phyloP scores from a whole-genome alignment of 2,329 filamentous ascomycete species.

The Exophiala aquamarina region DNA sequence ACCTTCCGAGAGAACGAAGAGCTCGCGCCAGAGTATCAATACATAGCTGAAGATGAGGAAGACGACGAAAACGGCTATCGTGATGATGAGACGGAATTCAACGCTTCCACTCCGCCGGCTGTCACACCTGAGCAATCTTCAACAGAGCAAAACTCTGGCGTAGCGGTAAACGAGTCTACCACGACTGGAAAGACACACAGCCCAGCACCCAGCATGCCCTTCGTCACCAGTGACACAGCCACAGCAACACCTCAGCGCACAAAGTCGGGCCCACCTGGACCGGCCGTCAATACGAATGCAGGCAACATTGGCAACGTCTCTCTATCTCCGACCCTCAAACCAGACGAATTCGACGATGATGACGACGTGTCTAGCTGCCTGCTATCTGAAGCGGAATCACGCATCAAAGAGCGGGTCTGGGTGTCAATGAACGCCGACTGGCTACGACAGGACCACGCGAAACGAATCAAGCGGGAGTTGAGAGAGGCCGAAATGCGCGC shows the following conservation, averaged over 20 bases:
- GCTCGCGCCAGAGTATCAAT: slow-evolving; percentile 9
- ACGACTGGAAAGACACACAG: too few species aligned
- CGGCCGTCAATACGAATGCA: slow-evolving; percentile 19
- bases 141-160: too few species aligned
- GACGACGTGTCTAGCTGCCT: slow-evolving; percentile 81
- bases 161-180: not conserved
- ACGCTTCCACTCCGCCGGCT: not conserved
- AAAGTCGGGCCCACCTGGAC: slow-evolving; percentile 13
- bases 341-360: slow-evolving; percentile 82
- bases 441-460: slow-evolving; percentile 81
- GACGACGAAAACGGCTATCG: too few species aligned
- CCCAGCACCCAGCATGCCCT: not conserved
- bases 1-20: slow-evolving; percentile 49
- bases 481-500: slow-evolving; percentile 51
- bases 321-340: slow-evolving; percentile 56
- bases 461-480: slow-evolving; percentile 71
- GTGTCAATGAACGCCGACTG: slow-evolving; percentile 93
- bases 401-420: slow-evolving; percentile 89
- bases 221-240: not conserved
- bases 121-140: not conserved
- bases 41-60: not conserved
- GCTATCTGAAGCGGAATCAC: slow-evolving; percentile 70
- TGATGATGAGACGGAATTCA: too few species aligned
- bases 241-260: not conserved
- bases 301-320: slow-evolving; percentile 24